A percentile compares a stretch with the other conserved stretches of the same genome.
Evolutionary conservation across 1,284 basidiomycete species (phyloP).

Genomic region (Meira nashicola): DNA sequence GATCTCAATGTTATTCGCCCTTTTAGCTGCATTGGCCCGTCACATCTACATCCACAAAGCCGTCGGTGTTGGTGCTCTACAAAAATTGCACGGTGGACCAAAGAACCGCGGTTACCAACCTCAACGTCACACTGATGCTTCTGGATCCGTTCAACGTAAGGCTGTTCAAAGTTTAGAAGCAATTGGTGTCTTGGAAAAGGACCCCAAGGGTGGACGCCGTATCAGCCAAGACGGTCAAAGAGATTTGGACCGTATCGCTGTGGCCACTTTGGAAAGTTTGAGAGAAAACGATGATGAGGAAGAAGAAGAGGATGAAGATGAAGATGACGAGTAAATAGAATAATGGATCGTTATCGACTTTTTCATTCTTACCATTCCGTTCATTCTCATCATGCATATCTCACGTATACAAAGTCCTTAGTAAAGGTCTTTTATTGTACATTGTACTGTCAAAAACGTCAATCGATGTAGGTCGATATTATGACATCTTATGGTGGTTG

Average conservation of each 20-base stretch:
- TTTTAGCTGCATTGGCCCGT: slow-evolving; percentile 84
- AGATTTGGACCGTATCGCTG: slow-evolving; percentile 97
- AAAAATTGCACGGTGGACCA: slow-evolving; percentile 94
- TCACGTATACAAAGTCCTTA: background rate
- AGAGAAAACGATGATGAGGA: slow-evolving; percentile 81
- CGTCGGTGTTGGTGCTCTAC: slow-evolving; percentile 90
- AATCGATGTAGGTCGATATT: background rate
- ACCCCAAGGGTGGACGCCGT: slow-evolving; percentile 85
- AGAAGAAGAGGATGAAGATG: slow-evolving; percentile 77
- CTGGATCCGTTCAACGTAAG: slow-evolving; percentile 61
- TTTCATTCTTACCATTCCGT: background rate
- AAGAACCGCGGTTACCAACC: slow-evolving; percentile 82
- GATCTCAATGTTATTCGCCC: background rate
- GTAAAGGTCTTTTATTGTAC: background rate
- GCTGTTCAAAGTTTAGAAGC: slow-evolving; percentile 95
- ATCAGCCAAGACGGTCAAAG: slow-evolving; percentile 94
- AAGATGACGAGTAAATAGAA: slow-evolving; percentile 50
- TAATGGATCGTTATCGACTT: background rate
- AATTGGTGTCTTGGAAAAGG: slow-evolving; percentile 92
- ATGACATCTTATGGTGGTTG: no score
- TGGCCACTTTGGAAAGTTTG: slow-evolving; percentile 82
- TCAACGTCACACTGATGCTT: slow-evolving; percentile 84
- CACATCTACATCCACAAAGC: slow-evolving; percentile 99
- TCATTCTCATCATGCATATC: background rate
- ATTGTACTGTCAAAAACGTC: background rate